A percentile compares a stretch with the other conserved stretches of the same genome.
Conservation (phyloP, 805 yeast genomes). For the Spathaspora gorwiae region DNA sequence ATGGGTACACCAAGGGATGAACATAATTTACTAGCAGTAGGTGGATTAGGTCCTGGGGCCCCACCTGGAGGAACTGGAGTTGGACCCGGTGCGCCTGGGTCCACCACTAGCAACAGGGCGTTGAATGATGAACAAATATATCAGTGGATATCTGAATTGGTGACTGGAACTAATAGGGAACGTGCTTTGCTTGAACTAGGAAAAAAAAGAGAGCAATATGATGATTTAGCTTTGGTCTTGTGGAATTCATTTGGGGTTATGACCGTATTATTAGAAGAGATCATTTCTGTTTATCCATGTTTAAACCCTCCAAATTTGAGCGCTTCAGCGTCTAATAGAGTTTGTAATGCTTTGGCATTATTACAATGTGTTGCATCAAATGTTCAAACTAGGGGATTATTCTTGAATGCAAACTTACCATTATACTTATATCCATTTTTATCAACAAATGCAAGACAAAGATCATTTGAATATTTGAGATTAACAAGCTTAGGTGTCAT, state of each 20-base stretch:
- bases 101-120: constrained; percentile 19
- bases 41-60: not conserved
- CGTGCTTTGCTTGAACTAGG: constrained; percentile 90
- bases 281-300: constrained; percentile 83
- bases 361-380: constrained; percentile 97
- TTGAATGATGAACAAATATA: constrained; percentile 72
- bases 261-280: constrained; percentile 86
- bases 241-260: constrained; percentile 98
- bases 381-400: constrained; percentile 79
- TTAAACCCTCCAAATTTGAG: constrained; percentile 82
- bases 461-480: constrained; percentile 90
- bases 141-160: constrained; percentile 85
- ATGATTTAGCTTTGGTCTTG: constrained; percentile 83
- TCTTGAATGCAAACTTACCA: constrained; percentile 87
- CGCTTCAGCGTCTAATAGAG: constrained; percentile 85
- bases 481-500: constrained; percentile 93
- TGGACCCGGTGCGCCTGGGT: not conserved
- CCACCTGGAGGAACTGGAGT: not conserved
- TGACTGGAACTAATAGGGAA: constrained; percentile 87
- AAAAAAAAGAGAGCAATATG: constrained; percentile 90
- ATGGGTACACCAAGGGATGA: constrained; percentile 1
- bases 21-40: not conserved
- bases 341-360: constrained; percentile 91
- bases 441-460: constrained; percentile 84
- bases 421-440: constrained; percentile 89